phyloP scores from a whole-genome alignment of 352 stramenopile species.

The Pythium volutum region DNA sequence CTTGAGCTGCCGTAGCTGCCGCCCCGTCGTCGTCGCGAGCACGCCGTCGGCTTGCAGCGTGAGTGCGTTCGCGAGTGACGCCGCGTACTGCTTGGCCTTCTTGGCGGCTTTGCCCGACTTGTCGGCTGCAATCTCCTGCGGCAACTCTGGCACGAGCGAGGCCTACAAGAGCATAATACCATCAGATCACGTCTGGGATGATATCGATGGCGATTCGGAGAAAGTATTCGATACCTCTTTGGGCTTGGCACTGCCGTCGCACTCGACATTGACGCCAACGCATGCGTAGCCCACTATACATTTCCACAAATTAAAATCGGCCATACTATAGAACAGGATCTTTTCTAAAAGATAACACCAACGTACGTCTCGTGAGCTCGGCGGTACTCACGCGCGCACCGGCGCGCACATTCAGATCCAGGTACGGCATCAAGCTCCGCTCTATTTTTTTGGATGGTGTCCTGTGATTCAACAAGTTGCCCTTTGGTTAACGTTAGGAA shows the following conservation, averaged over 20 bases:
- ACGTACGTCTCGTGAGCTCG: constrained; percentile 67
- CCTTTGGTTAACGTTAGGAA: constrained; percentile 5
- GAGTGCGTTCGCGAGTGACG: constrained; percentile 36
- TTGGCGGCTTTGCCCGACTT: constrained; percentile 48
- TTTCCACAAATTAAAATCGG: not conserved
- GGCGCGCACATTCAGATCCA: constrained; percentile 70
- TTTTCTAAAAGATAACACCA: not conserved
- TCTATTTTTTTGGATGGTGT: not conserved
- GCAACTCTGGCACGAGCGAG: constrained; percentile 29
- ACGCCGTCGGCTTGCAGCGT: constrained; percentile 31
- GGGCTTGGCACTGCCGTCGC: constrained; percentile 43
- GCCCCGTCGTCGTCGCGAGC: constrained; percentile 25
- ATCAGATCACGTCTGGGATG: not conserved
- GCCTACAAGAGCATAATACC: constrained; percentile 10
- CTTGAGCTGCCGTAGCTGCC: constrained; percentile 50
- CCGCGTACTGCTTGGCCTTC: constrained; percentile 64
- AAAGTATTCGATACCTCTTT: constrained; percentile 32
- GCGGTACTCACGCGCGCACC: constrained; percentile 42
- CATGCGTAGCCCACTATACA: constrained; percentile 58
- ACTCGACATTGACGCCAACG: constrained; percentile 64
- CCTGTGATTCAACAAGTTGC: not conserved
- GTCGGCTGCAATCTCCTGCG: constrained; percentile 31
- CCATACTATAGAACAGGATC: not conserved
- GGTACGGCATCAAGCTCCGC: constrained; percentile 52
- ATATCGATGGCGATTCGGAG: not conserved